Percentiles rank a stretch among this genome's conserved stretches.
Evolutionary conservation across 495 filamentous ascomycete genomes (phyloP).

Genomic region (Apodospora peruviana): DNA sequence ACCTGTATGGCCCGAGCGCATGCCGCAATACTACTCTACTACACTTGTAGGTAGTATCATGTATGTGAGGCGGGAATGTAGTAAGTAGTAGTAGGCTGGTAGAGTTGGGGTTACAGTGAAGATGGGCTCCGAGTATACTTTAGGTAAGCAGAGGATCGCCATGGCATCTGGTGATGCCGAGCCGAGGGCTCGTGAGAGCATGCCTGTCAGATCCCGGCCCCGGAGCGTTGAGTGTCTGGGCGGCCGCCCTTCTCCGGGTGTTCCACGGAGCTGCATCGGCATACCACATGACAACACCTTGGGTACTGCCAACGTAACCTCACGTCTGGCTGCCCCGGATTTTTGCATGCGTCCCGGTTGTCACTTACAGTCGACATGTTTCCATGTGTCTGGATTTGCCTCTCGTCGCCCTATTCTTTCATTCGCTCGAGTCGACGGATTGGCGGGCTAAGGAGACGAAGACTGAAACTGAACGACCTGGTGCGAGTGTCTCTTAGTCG

Average conservation of each 20-base stretch:
- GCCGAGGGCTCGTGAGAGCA: background rate
- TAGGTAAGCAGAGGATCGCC: no score
- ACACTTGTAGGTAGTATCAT: no score
- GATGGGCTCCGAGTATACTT: background rate
- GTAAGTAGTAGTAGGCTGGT: background rate
- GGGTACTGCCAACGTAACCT: background rate
- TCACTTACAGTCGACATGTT: no score
- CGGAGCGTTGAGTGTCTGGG: background rate
- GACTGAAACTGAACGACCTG: no score
- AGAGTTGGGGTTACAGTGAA: background rate
- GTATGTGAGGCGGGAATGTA: no score
- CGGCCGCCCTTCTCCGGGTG: background rate
- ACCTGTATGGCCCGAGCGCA: background rate
- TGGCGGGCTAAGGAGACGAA: no score
- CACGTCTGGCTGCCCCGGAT: background rate
- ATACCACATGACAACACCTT: background rate
- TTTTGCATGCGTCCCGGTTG: no score
- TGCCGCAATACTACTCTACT: background rate
- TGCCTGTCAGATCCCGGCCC: background rate
- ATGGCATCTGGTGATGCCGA: conserved; percentile 2
- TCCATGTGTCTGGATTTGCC: no score
- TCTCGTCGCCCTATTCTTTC: no score
- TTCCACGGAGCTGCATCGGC: background rate
- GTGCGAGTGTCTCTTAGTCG: no score
- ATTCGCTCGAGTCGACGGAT: no score